Base-by-base conservation (phyloP, 805 yeast genomes). In the Starmerella cellae region DNA sequence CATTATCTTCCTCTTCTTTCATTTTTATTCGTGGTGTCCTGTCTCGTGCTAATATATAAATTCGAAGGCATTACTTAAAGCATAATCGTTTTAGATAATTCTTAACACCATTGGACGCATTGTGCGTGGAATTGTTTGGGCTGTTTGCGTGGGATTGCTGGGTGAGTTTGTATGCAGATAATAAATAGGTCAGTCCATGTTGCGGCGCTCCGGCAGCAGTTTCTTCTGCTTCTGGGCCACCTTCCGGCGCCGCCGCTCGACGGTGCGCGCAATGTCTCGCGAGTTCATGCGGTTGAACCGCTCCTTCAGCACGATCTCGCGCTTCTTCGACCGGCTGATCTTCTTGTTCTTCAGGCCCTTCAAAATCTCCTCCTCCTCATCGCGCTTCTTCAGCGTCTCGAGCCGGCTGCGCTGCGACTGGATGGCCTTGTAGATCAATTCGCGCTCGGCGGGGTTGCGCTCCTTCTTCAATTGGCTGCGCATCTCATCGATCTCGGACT, bases 381-480 rank as follows among this genome's bases (percentile, higher is more conserved):
- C 95, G 49, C 79, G 73, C 54, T 79, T 75, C 59, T 75, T 74
- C 54, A 84, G 60, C 38, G 85, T 74, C 57, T 77, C 79, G 33
- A 82, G 61, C 13, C 63, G 53, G 33, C 60, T 53, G 39, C 48
- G 44, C 41, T 63, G 55, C 17, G 63, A 55, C 46, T 59, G 59
- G 29, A 60, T 60, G 18, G 63, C 60, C 32, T 51, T 49, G 39
- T 53, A 37, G 18, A 63, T 36, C 36, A 53, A 44, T 17, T 66
- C 61, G 48, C 56, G 46, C 52, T 65, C 61, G 62, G 69, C 64
- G 17, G 63, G 62, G 47, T 79, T 79, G 42, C 71, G 73, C 18
- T 56, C 39, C 28, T 48, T 45, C 33, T 44, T 50, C 29, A 82
- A 60, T 35, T 77, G 59, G 17, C 58, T 49, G 38, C 73, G 67